Base-by-base conservation (phyloP, 2,329 filamentous ascomycete species). In the Raffaelea albimanens region DNA sequence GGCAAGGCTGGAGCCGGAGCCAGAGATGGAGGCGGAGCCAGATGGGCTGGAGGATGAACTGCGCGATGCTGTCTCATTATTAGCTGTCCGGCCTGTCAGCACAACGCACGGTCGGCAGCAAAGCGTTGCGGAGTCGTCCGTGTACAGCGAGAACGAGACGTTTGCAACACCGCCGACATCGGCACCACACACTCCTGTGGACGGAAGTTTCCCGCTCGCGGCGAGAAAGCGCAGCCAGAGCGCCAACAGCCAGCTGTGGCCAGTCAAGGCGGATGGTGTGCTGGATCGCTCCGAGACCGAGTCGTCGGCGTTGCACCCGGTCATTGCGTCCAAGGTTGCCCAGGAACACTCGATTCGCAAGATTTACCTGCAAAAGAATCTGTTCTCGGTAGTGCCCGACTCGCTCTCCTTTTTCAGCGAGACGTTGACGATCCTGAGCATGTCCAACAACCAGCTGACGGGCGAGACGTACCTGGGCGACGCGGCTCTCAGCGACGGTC, bases 361-460 rank as follows among this genome's bases (percentile, higher is more conserved):
- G 40, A 63, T 93, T 1, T 79, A 83, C 51, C 70, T 96, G 36
- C 82, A 90, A 47, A 82, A 87, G 59, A 97, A 96, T 61, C 71
- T 79, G 1, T 78, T 96, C 47, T 75, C 77, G 0, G 65, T 66
- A 4, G 76, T 96, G 3, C 90, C 91, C 0, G 69, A 75, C 22
- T 79, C 83, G 0, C 70, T 96, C 13, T 78, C 75, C 18, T 80
- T 84, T 56, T 83, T 95, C 52, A 78, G 83, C 2, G 71, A 79
- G 14, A 83, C 80, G 2, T 65, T 97, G 36, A 82, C 80, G 0
- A 76, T 80, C 1, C 72, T 95, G 16, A 87, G 85, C 43, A 62
- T 95, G 21, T 79, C 87, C 2, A 77, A 87, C 57, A 94, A 95
- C 60, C 77, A 85, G 47, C 68, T 91, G 21, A 69, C 75, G 4